Evolutionary conservation across 1,284 basidiomycete genomes (phyloP).

Genomic region (Flammula alnicola): DNA sequence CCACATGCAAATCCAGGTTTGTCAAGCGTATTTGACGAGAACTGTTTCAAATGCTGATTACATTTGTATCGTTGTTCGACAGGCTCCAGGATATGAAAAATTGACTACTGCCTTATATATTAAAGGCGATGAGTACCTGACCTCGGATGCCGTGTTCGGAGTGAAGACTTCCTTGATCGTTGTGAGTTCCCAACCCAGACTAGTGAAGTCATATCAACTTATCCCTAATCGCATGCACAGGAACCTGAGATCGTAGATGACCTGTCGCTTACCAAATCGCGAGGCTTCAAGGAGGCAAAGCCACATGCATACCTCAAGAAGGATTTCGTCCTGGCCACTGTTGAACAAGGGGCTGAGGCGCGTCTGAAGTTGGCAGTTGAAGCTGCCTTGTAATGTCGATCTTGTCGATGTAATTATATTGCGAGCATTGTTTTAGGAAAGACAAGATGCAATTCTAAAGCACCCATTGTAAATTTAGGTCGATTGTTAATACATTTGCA

Average conservation of each 20-base stretch:
- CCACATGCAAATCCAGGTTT: slow-evolving; percentile 71
- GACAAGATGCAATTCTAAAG: too few relatives aligned
- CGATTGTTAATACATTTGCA: too few relatives aligned
- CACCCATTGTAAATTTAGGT: too few relatives aligned
- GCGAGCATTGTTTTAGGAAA: too few relatives aligned
- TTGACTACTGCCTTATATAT: slow-evolving; percentile 80
- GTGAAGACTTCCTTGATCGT: slow-evolving; percentile 64
- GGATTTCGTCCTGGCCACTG: slow-evolving; percentile 66
- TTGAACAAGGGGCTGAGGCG: slow-evolving; percentile 48
- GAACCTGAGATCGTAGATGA: slow-evolving; percentile 48
- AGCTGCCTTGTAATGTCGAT: not conserved
- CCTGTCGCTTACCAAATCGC: slow-evolving; percentile 55
- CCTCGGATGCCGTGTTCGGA: slow-evolving; percentile 79
- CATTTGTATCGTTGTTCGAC: not conserved
- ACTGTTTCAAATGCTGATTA: not conserved
- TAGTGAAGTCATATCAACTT: not conserved
- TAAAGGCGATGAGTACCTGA: slow-evolving; percentile 67
- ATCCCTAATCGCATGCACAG: slow-evolving; percentile 13
- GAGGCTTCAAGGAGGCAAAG: slow-evolving; percentile 63
- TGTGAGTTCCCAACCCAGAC: slow-evolving; percentile 30
- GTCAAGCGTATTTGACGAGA: not conserved
- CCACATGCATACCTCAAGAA: slow-evolving; percentile 64
- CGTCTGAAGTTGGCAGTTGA: slow-evolving; percentile 23
- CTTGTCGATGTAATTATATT: too few relatives aligned
- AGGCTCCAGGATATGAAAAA: slow-evolving; percentile 69